A percentile compares a stretch with the other conserved stretches of the same genome.
phyloP scores from a whole-genome alignment of 495 filamentous ascomycete genomes.

The Wilcoxina mikolae region DNA sequence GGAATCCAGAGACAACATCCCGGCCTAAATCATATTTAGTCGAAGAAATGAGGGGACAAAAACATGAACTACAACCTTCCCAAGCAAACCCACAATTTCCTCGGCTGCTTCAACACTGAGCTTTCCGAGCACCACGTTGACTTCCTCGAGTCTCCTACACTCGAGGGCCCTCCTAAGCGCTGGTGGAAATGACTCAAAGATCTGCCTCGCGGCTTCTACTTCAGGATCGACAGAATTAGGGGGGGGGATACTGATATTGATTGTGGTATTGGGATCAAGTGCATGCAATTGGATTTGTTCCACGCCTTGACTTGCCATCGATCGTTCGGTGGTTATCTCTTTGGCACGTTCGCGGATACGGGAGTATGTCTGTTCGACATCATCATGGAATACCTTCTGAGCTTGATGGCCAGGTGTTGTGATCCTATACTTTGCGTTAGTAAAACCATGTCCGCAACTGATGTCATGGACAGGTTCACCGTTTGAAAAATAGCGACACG shows the following conservation, averaged over 20 bases:
- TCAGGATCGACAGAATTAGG: constrained; percentile 47
- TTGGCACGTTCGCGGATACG: constrained; percentile 62
- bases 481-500: constrained; percentile 84
- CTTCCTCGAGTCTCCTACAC: constrained; percentile 73
- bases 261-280: constrained; percentile 82
- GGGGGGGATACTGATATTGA: constrained; percentile 71
- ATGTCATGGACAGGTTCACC: constrained; percentile 33
- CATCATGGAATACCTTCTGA: constrained; percentile 78
- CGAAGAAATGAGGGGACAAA: background rate
- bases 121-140: constrained; percentile 88
- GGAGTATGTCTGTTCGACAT: constrained; percentile 73
- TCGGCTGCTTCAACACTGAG: constrained; percentile 91
- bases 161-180: constrained; percentile 69
- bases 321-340: constrained; percentile 60
- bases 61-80: constrained; percentile 53
- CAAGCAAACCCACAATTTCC: constrained; percentile 67
- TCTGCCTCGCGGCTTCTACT: constrained; percentile 49
- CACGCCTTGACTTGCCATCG: constrained; percentile 47
- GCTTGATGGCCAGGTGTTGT: constrained; percentile 86
- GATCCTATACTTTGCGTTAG: constrained; percentile 40
- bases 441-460: background rate
- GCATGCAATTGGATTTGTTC: constrained; percentile 97
- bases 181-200: constrained; percentile 72
- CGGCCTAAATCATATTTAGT: constrained; percentile 37
- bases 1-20: constrained; percentile 81